Percentiles rank a stretch among this genome's conserved stretches.
Evolutionary conservation across 2,329 filamentous ascomycete genomes (phyloP).

Genomic region (Simplicillium aogashimaense): DNA sequence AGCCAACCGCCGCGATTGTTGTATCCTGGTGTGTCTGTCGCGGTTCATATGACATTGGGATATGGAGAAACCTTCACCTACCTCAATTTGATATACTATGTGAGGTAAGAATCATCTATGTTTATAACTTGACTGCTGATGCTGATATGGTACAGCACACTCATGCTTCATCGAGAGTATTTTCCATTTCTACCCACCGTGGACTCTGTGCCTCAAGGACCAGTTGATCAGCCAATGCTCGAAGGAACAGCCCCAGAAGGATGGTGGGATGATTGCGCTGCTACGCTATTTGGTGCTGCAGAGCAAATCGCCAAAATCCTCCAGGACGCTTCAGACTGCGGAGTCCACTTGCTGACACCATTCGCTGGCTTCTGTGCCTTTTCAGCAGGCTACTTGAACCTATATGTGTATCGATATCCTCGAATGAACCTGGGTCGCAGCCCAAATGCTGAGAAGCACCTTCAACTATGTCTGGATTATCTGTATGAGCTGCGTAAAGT

Average conservation of each 20-base stretch:
- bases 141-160: conserved; percentile 15
- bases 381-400: conserved; percentile 29
- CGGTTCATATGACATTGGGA: conserved; percentile 26
- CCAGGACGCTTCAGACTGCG: conserved; percentile 25
- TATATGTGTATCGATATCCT: conserved; percentile 28
- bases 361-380: conserved; percentile 36
- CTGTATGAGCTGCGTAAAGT: conserved; percentile 16
- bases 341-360: conserved; percentile 25
- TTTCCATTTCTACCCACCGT: conserved; percentile 30
- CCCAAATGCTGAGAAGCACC: conserved; percentile 9
- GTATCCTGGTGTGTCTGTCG: conserved; percentile 25
- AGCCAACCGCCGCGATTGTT: conserved; percentile 23
- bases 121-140: background rate
- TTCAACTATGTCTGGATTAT: conserved; percentile 16
- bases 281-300: conserved; percentile 23
- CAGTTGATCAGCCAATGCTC: conserved; percentile 27
- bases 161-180: conserved; percentile 33
- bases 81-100: conserved; percentile 31
- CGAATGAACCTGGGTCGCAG: conserved; percentile 27
- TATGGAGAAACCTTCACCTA: conserved; percentile 31
- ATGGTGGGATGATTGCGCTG: conserved; percentile 29
- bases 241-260: conserved; percentile 24
- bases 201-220: conserved; percentile 22
- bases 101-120: conserved; percentile 19
- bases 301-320: conserved; percentile 24